These are phyloP conservation scores for Lasiodiplodia citricola DNA, from an alignment of 2,329 filamentous ascomycete genomes.

Conservation along the genomic window DNA sequence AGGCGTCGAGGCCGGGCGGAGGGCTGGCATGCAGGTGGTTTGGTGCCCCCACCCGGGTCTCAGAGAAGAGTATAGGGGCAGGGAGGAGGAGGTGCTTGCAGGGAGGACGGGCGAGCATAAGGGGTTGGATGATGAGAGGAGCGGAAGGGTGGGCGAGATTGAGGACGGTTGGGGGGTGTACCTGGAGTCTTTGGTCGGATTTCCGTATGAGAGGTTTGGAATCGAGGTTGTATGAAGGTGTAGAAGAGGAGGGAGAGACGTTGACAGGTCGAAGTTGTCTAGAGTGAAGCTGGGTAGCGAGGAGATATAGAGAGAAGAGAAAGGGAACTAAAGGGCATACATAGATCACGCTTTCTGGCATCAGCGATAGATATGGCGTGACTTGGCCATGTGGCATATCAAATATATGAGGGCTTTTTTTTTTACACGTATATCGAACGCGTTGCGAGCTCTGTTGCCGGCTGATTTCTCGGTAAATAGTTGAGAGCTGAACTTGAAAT, in stretches of 20 bases:
- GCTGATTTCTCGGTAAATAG: too few relatives aligned
- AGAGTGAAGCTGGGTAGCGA: not conserved
- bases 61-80: constrained; percentile 74
- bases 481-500: too few relatives aligned
- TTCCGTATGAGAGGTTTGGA: constrained; percentile 65
- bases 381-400: not conserved
- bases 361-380: not conserved
- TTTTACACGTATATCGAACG: not conserved
- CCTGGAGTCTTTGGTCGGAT: constrained; percentile 60
- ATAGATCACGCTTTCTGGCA: not conserved
- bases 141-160: constrained; percentile 58
- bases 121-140: constrained; percentile 53
- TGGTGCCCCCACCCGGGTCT: constrained; percentile 89
- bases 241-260: not conserved
- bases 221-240: constrained; percentile 44
- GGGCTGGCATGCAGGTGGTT: constrained; percentile 92
- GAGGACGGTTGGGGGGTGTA: constrained; percentile 66
- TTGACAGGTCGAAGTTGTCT: not conserved
- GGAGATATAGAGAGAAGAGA: not conserved
- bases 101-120: constrained; percentile 76
- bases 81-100: constrained; percentile 82
- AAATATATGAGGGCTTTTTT: not conserved
- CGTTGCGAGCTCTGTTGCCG: too few relatives aligned
- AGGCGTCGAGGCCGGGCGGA: constrained; percentile 85
- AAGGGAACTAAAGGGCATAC: not conserved